Percentiles rank a stretch among this genome's conserved stretches.
Conservation (phyloP, 805 yeast species). For the Komagataella mondaviorum region DNA sequence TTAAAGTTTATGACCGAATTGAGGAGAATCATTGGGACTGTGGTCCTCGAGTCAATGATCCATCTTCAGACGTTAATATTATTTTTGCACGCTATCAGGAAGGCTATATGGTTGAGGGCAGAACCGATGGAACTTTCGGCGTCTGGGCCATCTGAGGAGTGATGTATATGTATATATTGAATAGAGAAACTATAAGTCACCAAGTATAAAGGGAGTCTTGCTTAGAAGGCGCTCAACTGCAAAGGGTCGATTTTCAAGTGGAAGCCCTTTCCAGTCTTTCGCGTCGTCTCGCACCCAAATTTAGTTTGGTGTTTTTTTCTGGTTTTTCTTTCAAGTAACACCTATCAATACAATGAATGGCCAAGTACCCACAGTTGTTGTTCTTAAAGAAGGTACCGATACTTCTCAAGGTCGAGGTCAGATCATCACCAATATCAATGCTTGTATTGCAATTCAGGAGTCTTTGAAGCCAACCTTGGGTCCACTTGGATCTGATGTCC, state of each 20-base stretch:
- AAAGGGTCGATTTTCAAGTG: too few relatives aligned
- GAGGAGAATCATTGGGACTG: conserved; percentile 39
- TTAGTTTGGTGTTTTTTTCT: not conserved
- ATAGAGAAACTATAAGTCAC: conserved; percentile 1
- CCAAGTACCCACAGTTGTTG: conserved; percentile 97
- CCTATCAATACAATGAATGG: conserved; percentile 57
- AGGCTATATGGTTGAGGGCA: conserved; percentile 56
- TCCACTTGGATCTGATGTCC: conserved; percentile 92
- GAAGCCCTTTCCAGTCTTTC: not conserved
- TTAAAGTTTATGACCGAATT: conserved; percentile 45
- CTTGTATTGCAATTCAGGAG: conserved; percentile 94
- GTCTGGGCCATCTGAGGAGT: conserved; percentile 41
- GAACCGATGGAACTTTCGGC: conserved; percentile 44
- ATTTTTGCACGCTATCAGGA: conserved; percentile 37
- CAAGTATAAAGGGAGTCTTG: not conserved
- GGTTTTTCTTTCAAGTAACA: not conserved
- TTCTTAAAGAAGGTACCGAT: conserved; percentile 95
- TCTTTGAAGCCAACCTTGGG: conserved; percentile 91
- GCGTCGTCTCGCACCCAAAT: not conserved
- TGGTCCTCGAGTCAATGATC: conserved; percentile 26
- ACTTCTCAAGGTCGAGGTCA: conserved; percentile 95
- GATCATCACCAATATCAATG: conserved; percentile 88
- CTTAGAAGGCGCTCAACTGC: not conserved
- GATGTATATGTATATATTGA: not conserved
- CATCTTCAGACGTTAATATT: conserved; percentile 12